phyloP scores from a whole-genome alignment of 176 grass and related monocot genomes.

The Thinopyrum elongatum region DNA sequence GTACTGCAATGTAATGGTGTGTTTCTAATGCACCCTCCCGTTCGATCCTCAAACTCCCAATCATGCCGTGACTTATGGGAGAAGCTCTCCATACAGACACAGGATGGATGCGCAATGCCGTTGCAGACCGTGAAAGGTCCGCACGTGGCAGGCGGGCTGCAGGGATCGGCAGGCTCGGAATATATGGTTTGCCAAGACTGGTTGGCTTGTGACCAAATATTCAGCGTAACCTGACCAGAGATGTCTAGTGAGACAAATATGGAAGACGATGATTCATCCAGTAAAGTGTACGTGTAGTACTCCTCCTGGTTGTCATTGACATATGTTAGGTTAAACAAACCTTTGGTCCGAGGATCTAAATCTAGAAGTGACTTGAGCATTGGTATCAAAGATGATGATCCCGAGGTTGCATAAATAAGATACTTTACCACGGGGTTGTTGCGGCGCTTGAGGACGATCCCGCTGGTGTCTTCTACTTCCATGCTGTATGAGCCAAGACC shows the following conservation, averaged over 20 bases:
- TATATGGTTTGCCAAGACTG: background rate
- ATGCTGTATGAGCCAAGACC: background rate
- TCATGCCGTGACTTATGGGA: background rate
- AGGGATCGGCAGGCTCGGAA: background rate
- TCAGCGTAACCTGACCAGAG: background rate
- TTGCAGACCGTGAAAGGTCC: background rate
- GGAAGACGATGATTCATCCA: background rate
- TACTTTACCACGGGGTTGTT: background rate
- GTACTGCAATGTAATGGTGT: background rate
- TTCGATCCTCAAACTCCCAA: background rate
- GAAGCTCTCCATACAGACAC: background rate
- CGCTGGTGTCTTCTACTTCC: background rate
- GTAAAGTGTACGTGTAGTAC: background rate
- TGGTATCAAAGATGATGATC: background rate
- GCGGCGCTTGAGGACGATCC: background rate
- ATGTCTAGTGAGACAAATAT: background rate
- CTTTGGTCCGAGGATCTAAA: background rate
- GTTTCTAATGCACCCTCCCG: background rate
- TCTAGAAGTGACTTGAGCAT: background rate
- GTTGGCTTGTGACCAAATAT: background rate
- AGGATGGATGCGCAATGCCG: background rate
- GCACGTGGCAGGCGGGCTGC: background rate
- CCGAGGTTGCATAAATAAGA: background rate
- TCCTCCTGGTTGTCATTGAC: background rate
- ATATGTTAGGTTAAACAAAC: background rate